Evolutionary conservation across 345 rosid genomes (phyloP), one percentile per base, ranked within the genome.

Genomic region (Heritiera fomes): DNA sequence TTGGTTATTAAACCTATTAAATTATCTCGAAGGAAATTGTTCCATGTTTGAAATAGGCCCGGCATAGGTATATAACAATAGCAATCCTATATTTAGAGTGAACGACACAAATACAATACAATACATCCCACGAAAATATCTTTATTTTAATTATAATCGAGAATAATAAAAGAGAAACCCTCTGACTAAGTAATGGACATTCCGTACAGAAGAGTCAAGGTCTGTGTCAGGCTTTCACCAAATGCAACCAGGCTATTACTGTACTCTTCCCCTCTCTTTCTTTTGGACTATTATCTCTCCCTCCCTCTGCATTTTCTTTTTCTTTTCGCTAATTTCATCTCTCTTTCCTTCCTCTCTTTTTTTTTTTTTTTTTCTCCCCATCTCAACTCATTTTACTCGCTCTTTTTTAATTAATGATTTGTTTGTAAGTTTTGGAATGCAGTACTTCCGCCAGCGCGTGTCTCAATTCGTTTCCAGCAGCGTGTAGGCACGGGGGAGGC

Each of bases 121-220:
- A n/a, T n/a, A n/a, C n/a, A n/a, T n/a, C n/a, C n/a, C n/a, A n/a
- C n/a, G n/a, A n/a, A n/a, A n/a, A n/a, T n/a, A 34, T 40, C 4
- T 40, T 40, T 40, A 40, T 40, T 40, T 40, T 40, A 40, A 40
- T 2, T 40, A 40, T 40, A 40, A 40, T 40, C 4, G 43, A 34
- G 38, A 41, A 13, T 13, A 13, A 3, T 0, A 50, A 50, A 12
- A 12, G 3, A 50, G 13, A 0, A 13, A 50, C 5, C 53, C 18
- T 61, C 80, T 80, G 77, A 59, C 76, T 46, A 6, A 30, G 64
- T 17, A 10, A 72, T 28, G 71, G 84, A 78, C 85, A 82, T 80
- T 78, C 86, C 89, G 89, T 85, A 83, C 87, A 73, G 3, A n/a
- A 50, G 80, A 83, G 90, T 85, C 87, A 80, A 84, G 84, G 83